A percentile compares a stretch with the other conserved stretches of the same genome.
These are phyloP conservation scores for Rhodotorula toruloides DNA, from an alignment of 768 basidiomycete species.

Conservation along the genomic window DNA sequence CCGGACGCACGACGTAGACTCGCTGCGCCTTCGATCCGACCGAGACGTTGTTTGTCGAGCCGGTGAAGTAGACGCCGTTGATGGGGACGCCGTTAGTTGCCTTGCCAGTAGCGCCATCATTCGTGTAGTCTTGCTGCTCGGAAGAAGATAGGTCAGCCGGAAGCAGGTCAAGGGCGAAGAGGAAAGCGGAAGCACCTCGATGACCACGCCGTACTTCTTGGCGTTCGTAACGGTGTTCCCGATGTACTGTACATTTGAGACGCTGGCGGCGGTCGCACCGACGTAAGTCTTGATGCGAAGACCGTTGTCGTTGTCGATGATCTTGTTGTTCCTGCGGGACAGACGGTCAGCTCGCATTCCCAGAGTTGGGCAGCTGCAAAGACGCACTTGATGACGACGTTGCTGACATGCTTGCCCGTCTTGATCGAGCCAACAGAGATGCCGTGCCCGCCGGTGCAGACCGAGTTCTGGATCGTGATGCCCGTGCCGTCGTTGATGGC, in stretches of 20 bases:
- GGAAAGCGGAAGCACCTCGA: too few species aligned
- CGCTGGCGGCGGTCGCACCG: conserved; percentile 34
- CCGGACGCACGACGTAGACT: too few species aligned
- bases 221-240: conserved; percentile 54
- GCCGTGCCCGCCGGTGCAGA: conserved; percentile 55
- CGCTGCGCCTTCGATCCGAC: conserved; percentile 52
- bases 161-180: background rate
- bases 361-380: background rate
- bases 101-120: conserved; percentile 49
- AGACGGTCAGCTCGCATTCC: too few species aligned
- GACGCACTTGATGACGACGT: conserved; percentile 7
- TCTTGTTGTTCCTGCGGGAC: conserved; percentile 46
- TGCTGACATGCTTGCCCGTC: conserved; percentile 29
- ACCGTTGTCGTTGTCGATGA: conserved; percentile 28
- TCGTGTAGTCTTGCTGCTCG: conserved; percentile 62
- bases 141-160: too few species aligned
- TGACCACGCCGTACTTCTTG: conserved; percentile 53
- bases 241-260: conserved; percentile 38
- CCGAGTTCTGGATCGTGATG: conserved; percentile 4
- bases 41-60: conserved; percentile 49
- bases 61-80: conserved; percentile 56
- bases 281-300: conserved; percentile 55
- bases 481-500: conserved; percentile 10
- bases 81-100: conserved; percentile 58
- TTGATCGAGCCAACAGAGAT: conserved; percentile 54